Percentiles rank a stretch among this genome's conserved stretches.
Evolutionary conservation across 1,139 yeast species (phyloP).

Genomic region (Kazachstania sp.): DNA sequence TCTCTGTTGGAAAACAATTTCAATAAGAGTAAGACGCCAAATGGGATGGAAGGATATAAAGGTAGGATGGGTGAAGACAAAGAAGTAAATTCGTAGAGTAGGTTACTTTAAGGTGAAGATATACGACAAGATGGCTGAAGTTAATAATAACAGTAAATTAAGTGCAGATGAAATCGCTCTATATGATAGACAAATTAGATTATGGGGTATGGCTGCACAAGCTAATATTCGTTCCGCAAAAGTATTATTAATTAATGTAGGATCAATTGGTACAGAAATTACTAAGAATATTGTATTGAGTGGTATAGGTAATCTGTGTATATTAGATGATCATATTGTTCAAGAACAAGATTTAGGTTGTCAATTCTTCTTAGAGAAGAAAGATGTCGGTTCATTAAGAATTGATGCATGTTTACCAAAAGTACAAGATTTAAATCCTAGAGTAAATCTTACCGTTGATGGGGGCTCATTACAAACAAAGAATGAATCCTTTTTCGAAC

Average conservation of each 20-base stretch:
- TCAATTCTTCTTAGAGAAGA: constrained; percentile 67
- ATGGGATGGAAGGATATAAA: too few species aligned
- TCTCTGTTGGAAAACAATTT: too few species aligned
- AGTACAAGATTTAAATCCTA: constrained; percentile 65
- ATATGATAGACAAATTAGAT: constrained; percentile 88
- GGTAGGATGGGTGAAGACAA: too few species aligned
- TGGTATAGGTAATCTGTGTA: constrained; percentile 71
- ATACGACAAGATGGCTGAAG: too few species aligned
- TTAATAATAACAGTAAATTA: constrained; percentile 7
- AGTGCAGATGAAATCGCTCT: constrained; percentile 73
- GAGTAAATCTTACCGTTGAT: constrained; percentile 49
- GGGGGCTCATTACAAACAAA: constrained; percentile 32
- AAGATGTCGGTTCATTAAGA: constrained; percentile 46
- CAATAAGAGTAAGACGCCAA: too few species aligned
- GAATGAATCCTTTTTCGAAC: constrained; percentile 38
- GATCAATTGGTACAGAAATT: constrained; percentile 70
- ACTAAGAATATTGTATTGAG: constrained; percentile 82
- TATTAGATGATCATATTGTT: constrained; percentile 53
- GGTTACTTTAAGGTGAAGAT: too few species aligned
- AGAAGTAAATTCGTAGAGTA: too few species aligned
- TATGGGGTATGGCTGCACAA: constrained; percentile 97
- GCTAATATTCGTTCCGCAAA: constrained; percentile 68
- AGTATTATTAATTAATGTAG: constrained; percentile 57
- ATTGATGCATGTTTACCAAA: constrained; percentile 46
- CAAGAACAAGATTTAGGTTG: constrained; percentile 59